Conservation (phyloP, 2,329 filamentous ascomycete species). For the Ceratocystis alfenasii region DNA sequence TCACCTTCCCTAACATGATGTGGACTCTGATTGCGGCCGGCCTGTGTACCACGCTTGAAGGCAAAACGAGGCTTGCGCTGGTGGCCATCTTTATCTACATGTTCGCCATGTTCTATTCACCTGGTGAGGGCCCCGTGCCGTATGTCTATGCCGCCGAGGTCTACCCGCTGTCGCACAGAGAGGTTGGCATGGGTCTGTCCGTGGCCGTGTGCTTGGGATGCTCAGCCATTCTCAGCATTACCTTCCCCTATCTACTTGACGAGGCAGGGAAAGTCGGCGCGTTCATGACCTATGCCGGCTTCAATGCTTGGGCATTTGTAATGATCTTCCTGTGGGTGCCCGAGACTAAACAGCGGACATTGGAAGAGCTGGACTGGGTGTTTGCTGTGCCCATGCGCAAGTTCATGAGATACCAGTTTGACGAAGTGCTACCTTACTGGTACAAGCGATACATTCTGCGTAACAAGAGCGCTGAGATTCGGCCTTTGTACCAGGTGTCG, state of each 20-base stretch:
- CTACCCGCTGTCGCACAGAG: slow-evolving; percentile 51
- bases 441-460: slow-evolving; percentile 27
- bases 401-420: slow-evolving; percentile 34
- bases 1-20: slow-evolving; percentile 55
- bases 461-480: slow-evolving; percentile 19
- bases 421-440: slow-evolving; percentile 31
- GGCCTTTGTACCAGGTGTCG: slow-evolving; percentile 21
- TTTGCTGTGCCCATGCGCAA: slow-evolving; percentile 35
- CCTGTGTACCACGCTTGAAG: slow-evolving; percentile 32
- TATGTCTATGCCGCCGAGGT: slow-evolving; percentile 51
- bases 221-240: slow-evolving; percentile 39
- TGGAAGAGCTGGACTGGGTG: slow-evolving; percentile 41
- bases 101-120: slow-evolving; percentile 54
- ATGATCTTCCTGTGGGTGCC: slow-evolving; percentile 47
- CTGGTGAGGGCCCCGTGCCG: slow-evolving; percentile 51
- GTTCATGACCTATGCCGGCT: slow-evolving; percentile 41
- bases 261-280: slow-evolving; percentile 27
- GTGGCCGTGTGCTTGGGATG: slow-evolving; percentile 49
- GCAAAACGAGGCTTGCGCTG: slow-evolving; percentile 37
- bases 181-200: slow-evolving; percentile 52
- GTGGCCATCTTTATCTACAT: slow-evolving; percentile 53
- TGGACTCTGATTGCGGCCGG: slow-evolving; percentile 42
- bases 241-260: slow-evolving; percentile 39
- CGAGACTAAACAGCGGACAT: slow-evolving; percentile 46
- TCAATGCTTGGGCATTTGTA: slow-evolving; percentile 43